phyloP scores from a whole-genome alignment of 371 early-diverging fungal genomes.

The Zopfochytrium polystomum region DNA sequence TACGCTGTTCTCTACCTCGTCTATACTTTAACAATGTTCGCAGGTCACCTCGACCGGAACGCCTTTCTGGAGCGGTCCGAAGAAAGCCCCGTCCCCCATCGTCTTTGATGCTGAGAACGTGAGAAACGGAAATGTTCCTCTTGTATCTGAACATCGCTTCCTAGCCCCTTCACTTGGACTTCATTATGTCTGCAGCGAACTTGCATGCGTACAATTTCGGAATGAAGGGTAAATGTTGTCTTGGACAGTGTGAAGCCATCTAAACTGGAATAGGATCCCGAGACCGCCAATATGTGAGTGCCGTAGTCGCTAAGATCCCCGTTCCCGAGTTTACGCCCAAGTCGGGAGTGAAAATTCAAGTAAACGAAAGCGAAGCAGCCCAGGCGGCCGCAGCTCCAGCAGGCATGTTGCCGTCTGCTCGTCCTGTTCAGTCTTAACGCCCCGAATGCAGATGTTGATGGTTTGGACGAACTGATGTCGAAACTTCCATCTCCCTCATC shows the following conservation, averaged over 20 bases:
- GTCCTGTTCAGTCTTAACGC: no score
- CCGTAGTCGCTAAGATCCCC: conserved; percentile 61
- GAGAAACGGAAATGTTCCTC: conserved; percentile 18
- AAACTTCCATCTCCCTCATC: conserved; percentile 70
- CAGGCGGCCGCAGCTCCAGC: conserved; percentile 21
- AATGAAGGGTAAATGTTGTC: conserved; percentile 58
- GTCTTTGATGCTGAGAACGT: conserved; percentile 75
- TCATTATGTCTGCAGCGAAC: conserved; percentile 89
- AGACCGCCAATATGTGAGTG: conserved; percentile 69
- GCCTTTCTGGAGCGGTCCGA: conserved; percentile 99
- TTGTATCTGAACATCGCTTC: background rate
- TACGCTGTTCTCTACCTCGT: no score
- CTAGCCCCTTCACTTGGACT: conserved; percentile 79
- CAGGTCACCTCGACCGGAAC: conserved; percentile 92
- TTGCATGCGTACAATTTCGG: conserved; percentile 96
- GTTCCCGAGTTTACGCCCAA: conserved; percentile 89
- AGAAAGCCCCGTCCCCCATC: conserved; percentile 90
- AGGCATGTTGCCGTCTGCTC: no score
- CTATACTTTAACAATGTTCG: no score
- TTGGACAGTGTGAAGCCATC: conserved; percentile 51
- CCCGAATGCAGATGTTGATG: background rate
- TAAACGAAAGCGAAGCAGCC: conserved; percentile 75
- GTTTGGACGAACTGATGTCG: conserved; percentile 62
- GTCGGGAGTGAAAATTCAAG: conserved; percentile 95
- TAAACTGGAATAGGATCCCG: conserved; percentile 43